Evolutionary conservation across 495 filamentous ascomycete genomes (phyloP).

Genomic region (Penicillium coffeae): DNA sequence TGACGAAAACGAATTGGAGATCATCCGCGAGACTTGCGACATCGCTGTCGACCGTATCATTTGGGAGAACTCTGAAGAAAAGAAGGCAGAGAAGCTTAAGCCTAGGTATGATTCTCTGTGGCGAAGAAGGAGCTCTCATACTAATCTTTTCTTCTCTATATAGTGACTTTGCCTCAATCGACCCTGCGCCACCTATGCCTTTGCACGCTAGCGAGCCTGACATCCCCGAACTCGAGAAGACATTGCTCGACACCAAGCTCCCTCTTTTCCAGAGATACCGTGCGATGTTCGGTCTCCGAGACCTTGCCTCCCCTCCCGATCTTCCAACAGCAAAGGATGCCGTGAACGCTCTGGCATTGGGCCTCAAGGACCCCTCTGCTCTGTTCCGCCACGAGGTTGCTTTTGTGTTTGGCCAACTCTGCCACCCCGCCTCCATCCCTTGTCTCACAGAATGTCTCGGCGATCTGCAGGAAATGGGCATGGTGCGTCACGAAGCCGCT

Average conservation of each 20-base stretch:
- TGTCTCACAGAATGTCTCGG: conserved; percentile 75
- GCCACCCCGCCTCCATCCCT: conserved; percentile 92
- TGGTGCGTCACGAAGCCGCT: conserved; percentile 97
- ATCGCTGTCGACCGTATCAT: conserved; percentile 91
- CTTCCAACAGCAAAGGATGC: conserved; percentile 82
- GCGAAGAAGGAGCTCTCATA: not conserved
- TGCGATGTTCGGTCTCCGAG: conserved; percentile 95
- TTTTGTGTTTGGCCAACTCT: conserved; percentile 95
- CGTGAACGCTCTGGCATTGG: conserved; percentile 78
- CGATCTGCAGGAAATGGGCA: conserved; percentile 76
- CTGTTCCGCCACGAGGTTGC: conserved; percentile 98
- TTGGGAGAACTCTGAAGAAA: conserved; percentile 78
- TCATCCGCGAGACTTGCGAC: conserved; percentile 93
- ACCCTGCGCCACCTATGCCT: conserved; percentile 87
- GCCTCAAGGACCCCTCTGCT: conserved; percentile 79
- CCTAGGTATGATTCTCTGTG: conserved; percentile 55
- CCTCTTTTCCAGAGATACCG: conserved; percentile 91
- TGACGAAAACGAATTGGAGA: conserved; percentile 63
- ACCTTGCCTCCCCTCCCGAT: conserved; percentile 87
- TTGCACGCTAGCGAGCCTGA: conserved; percentile 51
- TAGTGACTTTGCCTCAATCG: conserved; percentile 92
- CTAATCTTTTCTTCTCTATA: conserved; percentile 7
- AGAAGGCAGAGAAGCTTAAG: conserved; percentile 68
- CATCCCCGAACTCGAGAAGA: conserved; percentile 70
- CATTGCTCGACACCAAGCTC: conserved; percentile 69